Evolutionary conservation across 2,329 filamentous ascomycete genomes (phyloP), one percentile per base, ranked within the genome.

Genomic region (Penicillium frequentans): DNA sequence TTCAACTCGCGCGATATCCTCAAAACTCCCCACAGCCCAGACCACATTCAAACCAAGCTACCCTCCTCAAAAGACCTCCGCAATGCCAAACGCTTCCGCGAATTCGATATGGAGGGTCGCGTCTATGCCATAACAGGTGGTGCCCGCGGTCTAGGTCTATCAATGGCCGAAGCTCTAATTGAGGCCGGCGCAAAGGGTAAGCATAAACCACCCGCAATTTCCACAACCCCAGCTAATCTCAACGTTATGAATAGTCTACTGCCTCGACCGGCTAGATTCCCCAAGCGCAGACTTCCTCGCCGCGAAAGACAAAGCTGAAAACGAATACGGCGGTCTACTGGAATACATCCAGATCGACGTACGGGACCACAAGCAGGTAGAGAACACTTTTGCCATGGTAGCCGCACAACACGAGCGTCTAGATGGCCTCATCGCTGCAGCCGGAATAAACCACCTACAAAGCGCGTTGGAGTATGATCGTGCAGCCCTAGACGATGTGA

Each of bases 311-410:
- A 71, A 73, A 39, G 65, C 75, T 27, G 60, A 72, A 19, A 63
- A 60, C 5, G 60, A 74, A 44, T 75, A 72, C 57, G 74, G 75
- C 50, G 75, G 77, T 31, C 70, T 64, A 9, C 65, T 83, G 7
- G 71, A 78, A 48, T 83, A 82, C 66, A 68, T 74, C 44, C 75
- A 73, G 11, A 74, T 82, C 37, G 81, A 83, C 56, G 78, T 82
- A 10, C 73, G 75, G 37, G 68, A 81, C 59, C 67, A 69, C 21
- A 58, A 62, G 2, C 64, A 74, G 48, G 66, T 77, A 10, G 70
- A 77, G 56, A 62, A 65, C n/a, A 60, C 69, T 8, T 73, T 77
- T 33, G 61, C 66, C 10, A 60, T 67, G 14, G 75, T 77, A 37
- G 74, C 74, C 13, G 63, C 64, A 6, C 58, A 72, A 27, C 61